These are phyloP conservation scores for Baorangia bicolor DNA, from an alignment of 768 basidiomycete genomes.

Conservation along the genomic window DNA sequence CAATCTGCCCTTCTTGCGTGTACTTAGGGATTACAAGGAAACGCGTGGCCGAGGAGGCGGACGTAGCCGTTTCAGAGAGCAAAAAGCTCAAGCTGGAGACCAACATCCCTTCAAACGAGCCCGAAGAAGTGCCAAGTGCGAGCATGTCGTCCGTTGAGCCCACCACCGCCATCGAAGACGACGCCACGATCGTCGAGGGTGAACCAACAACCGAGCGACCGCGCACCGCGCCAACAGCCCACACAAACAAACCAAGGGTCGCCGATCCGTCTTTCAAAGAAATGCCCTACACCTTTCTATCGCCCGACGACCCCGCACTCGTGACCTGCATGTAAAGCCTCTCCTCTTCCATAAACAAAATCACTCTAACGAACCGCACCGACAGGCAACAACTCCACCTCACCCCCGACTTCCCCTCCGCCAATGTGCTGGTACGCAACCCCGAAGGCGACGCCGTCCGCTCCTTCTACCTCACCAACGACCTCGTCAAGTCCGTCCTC, in stretches of 20 bases:
- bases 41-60: slow-evolving; percentile 45
- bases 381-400: slow-evolving; percentile 72
- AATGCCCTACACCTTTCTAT: slow-evolving; percentile 85
- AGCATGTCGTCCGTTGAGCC: slow-evolving; percentile 4
- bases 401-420: slow-evolving; percentile 63
- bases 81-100: slow-evolving; percentile 50
- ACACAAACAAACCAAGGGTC: slow-evolving; percentile 10
- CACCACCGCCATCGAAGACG: slow-evolving; percentile 1
- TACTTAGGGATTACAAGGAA: slow-evolving; percentile 37
- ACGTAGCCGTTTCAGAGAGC: slow-evolving; percentile 39
- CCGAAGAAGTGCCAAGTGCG: slow-evolving; percentile 3
- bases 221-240: not conserved
- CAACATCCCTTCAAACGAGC: slow-evolving; percentile 12
- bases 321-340: slow-evolving; percentile 66
- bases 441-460: slow-evolving; percentile 68
- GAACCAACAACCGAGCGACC: not conserved
- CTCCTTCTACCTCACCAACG: slow-evolving; percentile 86
- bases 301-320: slow-evolving; percentile 68
- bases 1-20: not conserved
- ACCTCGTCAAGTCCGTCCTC: slow-evolving; percentile 79
- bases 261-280: slow-evolving; percentile 67
- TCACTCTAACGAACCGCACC: not conserved
- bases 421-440: slow-evolving; percentile 86
- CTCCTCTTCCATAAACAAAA: not conserved
- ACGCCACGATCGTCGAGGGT: not conserved